phyloP scores from a whole-genome alignment of 2,329 filamentous ascomycete genomes.

The Sordariomycetes sp. region DNA sequence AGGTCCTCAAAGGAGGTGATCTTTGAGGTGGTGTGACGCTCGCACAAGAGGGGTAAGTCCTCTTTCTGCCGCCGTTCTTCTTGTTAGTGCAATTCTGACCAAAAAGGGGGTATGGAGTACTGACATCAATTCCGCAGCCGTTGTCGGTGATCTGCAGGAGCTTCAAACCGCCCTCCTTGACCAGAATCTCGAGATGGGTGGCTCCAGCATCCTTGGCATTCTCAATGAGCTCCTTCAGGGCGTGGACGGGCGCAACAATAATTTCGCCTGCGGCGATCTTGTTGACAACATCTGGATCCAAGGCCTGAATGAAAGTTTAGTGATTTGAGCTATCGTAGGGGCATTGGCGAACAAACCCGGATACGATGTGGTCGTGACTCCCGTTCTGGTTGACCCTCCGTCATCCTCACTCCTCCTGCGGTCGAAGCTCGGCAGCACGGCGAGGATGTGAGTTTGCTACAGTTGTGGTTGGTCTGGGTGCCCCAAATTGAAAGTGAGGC shows the following conservation, averaged over 20 bases:
- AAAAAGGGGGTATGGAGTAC: background rate
- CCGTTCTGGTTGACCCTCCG: no score
- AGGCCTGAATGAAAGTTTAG: no score
- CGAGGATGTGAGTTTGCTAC: no score
- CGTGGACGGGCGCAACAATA: conserved; percentile 93
- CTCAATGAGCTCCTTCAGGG: conserved; percentile 91
- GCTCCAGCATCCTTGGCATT: conserved; percentile 97
- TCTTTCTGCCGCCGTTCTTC: conserved; percentile 67
- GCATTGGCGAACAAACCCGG: no score
- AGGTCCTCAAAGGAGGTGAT: conserved; percentile 90
- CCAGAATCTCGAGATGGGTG: conserved; percentile 79
- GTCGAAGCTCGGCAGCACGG: no score
- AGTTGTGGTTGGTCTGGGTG: no score
- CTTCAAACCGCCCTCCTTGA: conserved; percentile 93
- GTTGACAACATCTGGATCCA: conserved; percentile 90
- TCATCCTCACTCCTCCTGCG: no score
- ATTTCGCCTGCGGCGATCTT: conserved; percentile 98
- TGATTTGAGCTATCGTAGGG: no score
- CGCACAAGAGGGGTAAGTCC: conserved; percentile 83
- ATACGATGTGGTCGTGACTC: no score
- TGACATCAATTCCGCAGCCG: conserved; percentile 84
- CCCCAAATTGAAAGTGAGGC: no score
- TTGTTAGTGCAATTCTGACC: background rate
- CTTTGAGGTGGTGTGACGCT: conserved; percentile 95
- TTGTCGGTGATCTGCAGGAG: conserved; percentile 96